Evolutionary conservation across 306 rosid species (phyloP), one percentile per base, ranked within the genome.

Genomic region (Cucumis cinereus): DNA sequence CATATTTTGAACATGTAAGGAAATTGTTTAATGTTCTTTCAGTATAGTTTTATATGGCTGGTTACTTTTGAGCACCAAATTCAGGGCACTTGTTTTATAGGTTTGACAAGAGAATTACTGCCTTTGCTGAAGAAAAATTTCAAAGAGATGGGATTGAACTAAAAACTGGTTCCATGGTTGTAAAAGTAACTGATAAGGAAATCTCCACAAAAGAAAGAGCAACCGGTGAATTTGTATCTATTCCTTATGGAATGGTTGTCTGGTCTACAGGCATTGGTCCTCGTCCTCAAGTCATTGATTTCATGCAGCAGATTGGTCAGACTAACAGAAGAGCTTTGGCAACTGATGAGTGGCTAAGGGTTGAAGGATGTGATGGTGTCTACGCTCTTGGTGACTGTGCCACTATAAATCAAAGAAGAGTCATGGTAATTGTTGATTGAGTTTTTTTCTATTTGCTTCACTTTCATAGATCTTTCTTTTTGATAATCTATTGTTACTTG

Each of bases 291-390:
- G 78, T 92, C 62, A 73, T 75, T 55, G 86, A 90, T 72, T 88
- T 90, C 63, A 92, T 92, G 97, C 84, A 90, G 85, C 89, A 92
- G 83, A 87, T 90, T 59, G 93, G 91, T 77, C 97, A 91, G 93
- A 78, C 54, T 35, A 81, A 88, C 78, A 83, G 91, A 73, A 88
- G 78, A 50, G 87, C 83, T 76, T 82, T 92, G 78, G 83, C 79
- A 41, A 87, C 96, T 16, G 74, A 92, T 81, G 97, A 92, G 75
- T 92, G 97, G 93, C 85, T 90, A 78, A 86, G 92, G 74, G 96
- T 92, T 23, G 84, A 80, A 38, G 97, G 88, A 81, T 84, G 89
- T 70, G 87, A 84, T 72, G 55, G 79, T 52, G 87, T 82, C 58
- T 88, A 79, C 71, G 92, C 89, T 70, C 74, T 90, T 74, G 97